These are phyloP conservation scores for Aureobasidium lini DNA, from an alignment of 2,329 filamentous ascomycete genomes.

Conservation along the genomic window DNA sequence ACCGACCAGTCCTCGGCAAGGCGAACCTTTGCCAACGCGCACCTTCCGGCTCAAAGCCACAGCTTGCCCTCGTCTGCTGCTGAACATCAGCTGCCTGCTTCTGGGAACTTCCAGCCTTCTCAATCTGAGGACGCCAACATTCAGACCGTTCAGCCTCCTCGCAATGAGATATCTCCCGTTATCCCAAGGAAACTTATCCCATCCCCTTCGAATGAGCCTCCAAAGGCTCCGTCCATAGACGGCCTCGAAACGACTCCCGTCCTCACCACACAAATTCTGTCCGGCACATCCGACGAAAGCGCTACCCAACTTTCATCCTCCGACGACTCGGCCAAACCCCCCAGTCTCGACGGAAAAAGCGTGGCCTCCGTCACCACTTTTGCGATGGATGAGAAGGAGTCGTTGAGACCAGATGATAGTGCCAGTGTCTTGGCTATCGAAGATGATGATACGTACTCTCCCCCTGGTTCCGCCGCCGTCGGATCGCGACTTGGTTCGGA, in stretches of 20 bases:
- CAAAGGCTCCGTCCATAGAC: background rate
- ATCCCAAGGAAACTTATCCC: background rate
- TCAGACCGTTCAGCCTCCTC: background rate
- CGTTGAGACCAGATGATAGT: constrained; percentile 87
- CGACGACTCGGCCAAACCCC: constrained; percentile 66
- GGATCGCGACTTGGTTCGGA: constrained; percentile 80
- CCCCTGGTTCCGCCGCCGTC: constrained; percentile 65
- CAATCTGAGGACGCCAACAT: background rate
- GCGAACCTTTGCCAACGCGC: constrained; percentile 71
- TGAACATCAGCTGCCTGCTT: constrained; percentile 33
- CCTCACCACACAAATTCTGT: background rate
- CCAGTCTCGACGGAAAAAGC: constrained; percentile 88
- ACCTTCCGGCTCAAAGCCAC: constrained; percentile 18
- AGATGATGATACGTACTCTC: constrained; percentile 78
- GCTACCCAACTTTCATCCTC: constrained; percentile 45
- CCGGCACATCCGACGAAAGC: constrained; percentile 32
- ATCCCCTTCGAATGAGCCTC: background rate
- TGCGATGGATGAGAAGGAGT: constrained; percentile 95
- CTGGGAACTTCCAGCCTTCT: constrained; percentile 26
- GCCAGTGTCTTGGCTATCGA: constrained; percentile 86
- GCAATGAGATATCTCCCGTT: background rate
- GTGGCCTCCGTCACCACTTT: constrained; percentile 91
- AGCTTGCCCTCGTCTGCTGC: background rate
- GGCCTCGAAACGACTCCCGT: constrained; percentile 7
- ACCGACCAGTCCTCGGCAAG: constrained; percentile 33